phyloP scores from a whole-genome alignment of 1,139 yeast species.

The Yarrowia galli region DNA sequence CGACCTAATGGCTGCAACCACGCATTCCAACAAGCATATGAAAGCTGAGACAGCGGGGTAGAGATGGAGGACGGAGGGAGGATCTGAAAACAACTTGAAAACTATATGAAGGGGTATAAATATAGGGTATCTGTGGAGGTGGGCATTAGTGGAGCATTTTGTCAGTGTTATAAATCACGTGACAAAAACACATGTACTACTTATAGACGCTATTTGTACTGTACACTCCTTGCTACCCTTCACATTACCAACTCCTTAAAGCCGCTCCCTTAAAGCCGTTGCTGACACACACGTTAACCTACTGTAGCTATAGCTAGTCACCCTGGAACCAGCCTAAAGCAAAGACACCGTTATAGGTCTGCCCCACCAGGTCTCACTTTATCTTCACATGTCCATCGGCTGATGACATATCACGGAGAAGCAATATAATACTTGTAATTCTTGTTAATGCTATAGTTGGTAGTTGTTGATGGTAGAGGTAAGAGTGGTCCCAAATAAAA shows the following conservation, averaged over 20 bases:
- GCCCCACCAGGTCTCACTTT: background rate
- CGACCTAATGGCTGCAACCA: slow-evolving; percentile 10
- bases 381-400: background rate
- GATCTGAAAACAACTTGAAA: too few relatives aligned
- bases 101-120: too few relatives aligned
- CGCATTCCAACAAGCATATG: slow-evolving; percentile 26
- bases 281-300: too few relatives aligned
- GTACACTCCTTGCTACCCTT: too few relatives aligned
- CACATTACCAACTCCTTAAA: background rate
- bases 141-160: too few relatives aligned
- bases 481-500: too few relatives aligned
- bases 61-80: background rate
- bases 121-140: too few relatives aligned
- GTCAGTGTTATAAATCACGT: too few relatives aligned
- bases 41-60: slow-evolving; percentile 35
- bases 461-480: background rate
- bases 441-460: background rate
- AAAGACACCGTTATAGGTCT: slow-evolving; percentile 6
- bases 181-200: too few relatives aligned
- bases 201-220: too few relatives aligned
- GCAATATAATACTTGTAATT: too few relatives aligned
- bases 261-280: background rate
- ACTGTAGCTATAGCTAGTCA: background rate
- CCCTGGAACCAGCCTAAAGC: background rate
- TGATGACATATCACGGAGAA: slow-evolving; percentile 9